phyloP scores from a whole-genome alignment of 2,329 filamentous ascomycete species.

The Pezicula carpinea region DNA sequence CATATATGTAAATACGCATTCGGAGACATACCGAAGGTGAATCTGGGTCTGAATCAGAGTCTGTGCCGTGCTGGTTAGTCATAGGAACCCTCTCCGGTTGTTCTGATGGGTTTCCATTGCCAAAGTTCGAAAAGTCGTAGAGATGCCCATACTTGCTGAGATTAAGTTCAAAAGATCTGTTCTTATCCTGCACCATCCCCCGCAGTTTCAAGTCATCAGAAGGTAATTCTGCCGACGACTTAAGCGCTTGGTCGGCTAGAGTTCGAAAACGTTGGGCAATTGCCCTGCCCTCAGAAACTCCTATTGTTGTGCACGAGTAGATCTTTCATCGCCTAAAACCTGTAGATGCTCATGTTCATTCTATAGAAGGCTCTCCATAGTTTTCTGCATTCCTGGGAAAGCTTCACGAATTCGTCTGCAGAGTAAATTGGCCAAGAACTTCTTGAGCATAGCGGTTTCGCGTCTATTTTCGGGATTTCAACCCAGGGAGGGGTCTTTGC shows the following conservation, averaged over 20 bases:
- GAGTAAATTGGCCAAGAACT: conserved; percentile 27
- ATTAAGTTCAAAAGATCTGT: conserved; percentile 20
- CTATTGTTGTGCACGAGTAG: conserved; percentile 16
- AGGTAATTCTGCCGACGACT: conserved; percentile 20
- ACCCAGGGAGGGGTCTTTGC: conserved; percentile 25
- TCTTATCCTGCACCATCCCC: conserved; percentile 14
- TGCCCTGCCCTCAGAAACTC: conserved; percentile 19
- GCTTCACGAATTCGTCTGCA: conserved; percentile 18
- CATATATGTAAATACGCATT: no score
- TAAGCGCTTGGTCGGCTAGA: conserved; percentile 16
- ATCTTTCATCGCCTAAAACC: conserved; percentile 25
- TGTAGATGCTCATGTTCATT: conserved; percentile 5
- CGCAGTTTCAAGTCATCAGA: conserved; percentile 21
- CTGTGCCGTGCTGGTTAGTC: not conserved
- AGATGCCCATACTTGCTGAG: conserved; percentile 26
- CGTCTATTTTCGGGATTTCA: conserved; percentile 19
- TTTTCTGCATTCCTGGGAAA: conserved; percentile 21
- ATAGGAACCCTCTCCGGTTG: not conserved
- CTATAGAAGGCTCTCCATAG: conserved; percentile 18
- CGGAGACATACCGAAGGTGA: no score
- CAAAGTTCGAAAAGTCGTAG: conserved; percentile 23
- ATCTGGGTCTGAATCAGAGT: not conserved
- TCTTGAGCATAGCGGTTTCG: conserved; percentile 27
- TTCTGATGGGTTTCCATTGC: no score
- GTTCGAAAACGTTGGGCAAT: conserved; percentile 23